Percentiles rank a stretch among this genome's conserved stretches.
phyloP scores from a whole-genome alignment of 768 basidiomycete species.

The Daedalea quercina region DNA sequence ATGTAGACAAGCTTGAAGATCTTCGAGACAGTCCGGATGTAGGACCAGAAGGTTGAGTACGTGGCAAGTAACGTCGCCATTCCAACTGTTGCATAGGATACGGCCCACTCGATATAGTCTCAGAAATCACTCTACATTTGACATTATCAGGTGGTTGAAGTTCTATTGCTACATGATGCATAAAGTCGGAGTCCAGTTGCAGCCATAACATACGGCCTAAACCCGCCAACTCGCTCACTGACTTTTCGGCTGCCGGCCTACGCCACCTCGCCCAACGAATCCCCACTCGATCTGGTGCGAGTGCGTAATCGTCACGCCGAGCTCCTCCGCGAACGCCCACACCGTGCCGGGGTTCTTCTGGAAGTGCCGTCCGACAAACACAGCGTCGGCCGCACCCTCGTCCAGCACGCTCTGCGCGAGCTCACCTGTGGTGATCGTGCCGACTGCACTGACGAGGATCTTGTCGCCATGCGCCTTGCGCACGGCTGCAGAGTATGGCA shows the following conservation, averaged over 20 bases:
- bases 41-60: too few relatives aligned
- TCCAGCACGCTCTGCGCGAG: slow-evolving; percentile 55
- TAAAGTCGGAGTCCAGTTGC: too few relatives aligned
- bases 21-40: too few relatives aligned
- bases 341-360: slow-evolving; percentile 50
- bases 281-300: slow-evolving; percentile 53
- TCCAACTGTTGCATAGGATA: too few relatives aligned
- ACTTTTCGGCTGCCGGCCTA: background rate
- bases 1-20: too few relatives aligned
- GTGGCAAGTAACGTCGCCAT: too few relatives aligned
- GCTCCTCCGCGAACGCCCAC: slow-evolving; percentile 47
- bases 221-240: too few relatives aligned
- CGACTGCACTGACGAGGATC: slow-evolving; percentile 46
- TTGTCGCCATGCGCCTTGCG: slow-evolving; percentile 36
- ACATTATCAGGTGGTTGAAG: too few relatives aligned
- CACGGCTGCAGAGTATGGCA: slow-evolving; percentile 24
- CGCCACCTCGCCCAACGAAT: slow-evolving; percentile 29
- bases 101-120: too few relatives aligned
- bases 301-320: slow-evolving; percentile 40
- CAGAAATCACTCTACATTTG: too few relatives aligned
- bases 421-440: slow-evolving; percentile 48
- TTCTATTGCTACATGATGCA: too few relatives aligned
- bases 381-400: slow-evolving; percentile 46
- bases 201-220: too few relatives aligned
- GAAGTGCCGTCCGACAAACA: slow-evolving; percentile 34